Evolutionary conservation across 108 stramenopile genomes (phyloP).

Genomic region (Skeletonema menzelii): DNA sequence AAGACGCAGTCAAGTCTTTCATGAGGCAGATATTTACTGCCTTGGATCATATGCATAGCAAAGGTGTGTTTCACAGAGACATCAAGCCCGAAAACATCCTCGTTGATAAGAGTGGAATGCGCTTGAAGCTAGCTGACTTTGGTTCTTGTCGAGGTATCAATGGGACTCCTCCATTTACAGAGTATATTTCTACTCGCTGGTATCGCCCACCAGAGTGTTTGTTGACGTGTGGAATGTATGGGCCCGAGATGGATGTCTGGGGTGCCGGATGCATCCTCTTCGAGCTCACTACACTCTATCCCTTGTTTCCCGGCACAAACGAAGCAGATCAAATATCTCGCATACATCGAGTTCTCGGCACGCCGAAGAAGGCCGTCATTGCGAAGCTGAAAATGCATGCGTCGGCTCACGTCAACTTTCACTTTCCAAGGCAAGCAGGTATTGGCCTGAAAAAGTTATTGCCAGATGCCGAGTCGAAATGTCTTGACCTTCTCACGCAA

Average conservation of each 20-base stretch:
- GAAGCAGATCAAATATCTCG: constrained; percentile 79
- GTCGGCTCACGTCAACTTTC: constrained; percentile 67
- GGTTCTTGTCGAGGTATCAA: constrained; percentile 83
- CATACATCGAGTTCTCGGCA: constrained; percentile 76
- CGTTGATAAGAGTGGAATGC: constrained; percentile 53
- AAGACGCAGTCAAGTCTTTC: constrained; percentile 31
- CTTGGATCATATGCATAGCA: constrained; percentile 73
- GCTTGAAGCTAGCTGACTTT: constrained; percentile 88
- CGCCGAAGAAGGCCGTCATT: constrained; percentile 50
- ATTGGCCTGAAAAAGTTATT: constrained; percentile 74
- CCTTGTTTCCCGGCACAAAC: constrained; percentile 81
- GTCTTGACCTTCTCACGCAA: constrained; percentile 66
- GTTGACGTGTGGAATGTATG: constrained; percentile 82
- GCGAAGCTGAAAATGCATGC: constrained; percentile 61
- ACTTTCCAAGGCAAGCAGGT: constrained; percentile 64
- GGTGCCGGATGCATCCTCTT: constrained; percentile 86
- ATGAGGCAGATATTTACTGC: constrained; percentile 58
- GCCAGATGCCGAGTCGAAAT: constrained; percentile 60
- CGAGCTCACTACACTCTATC: constrained; percentile 80
- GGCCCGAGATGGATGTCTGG: constrained; percentile 88
- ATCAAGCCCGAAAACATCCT: constrained; percentile 91
- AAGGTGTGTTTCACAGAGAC: constrained; percentile 84
- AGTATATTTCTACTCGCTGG: constrained; percentile 90
- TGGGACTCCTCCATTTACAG: constrained; percentile 80
- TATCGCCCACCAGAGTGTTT: constrained; percentile 85